Evolutionary conservation across 345 rosid species (phyloP), one percentile per base, ranked within the genome.

Genomic region (Pugionium dolabratum): DNA sequence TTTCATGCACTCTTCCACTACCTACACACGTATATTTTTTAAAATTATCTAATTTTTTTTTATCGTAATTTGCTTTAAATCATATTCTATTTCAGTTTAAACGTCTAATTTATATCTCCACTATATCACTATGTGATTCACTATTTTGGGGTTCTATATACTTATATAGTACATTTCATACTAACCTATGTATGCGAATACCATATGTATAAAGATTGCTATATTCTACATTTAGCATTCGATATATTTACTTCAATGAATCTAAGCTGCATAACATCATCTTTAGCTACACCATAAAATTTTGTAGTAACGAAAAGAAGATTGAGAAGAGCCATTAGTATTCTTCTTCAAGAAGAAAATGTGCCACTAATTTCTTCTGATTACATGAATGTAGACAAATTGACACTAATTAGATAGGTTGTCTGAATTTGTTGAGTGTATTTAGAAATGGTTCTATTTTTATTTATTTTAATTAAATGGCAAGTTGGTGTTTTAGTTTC

Each of bases 331-430:
- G 7, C 10, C 30, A 50, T 8, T 50, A 40, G 30, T 60, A 30
- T 5, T 10, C 4, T n/a, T 42, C 5, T 8, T 36, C 4, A 43
- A 43, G 25, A 45, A 18, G 9, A 62, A 36, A 9, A 46, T 45
- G 34, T 34, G 54, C 44, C 6, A 34, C 11, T 32, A 10, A 34
- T 62, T 33, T 47, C 9, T 62, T 62, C 50, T 53, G 42, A n/a
- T 33, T 53, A 10, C 32, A 52, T 64, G 62, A 66, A 66, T 66
- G 62, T 66, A 66, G 54, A 55, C 62, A 66, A 44, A 27, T 34
- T 34, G 62, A 44, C 62, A 42, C 25, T 42, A 48, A 27, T 26
- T 47, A 26, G 4, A 35, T 54, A 41, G 43, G 40, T 66, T 54
- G 46, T 44, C 44, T 37, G 42, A 33, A 44, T 27, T 31, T 62